phyloP scores from a whole-genome alignment of 2,329 filamentous ascomycete species.

The Aspergillus hortae region DNA sequence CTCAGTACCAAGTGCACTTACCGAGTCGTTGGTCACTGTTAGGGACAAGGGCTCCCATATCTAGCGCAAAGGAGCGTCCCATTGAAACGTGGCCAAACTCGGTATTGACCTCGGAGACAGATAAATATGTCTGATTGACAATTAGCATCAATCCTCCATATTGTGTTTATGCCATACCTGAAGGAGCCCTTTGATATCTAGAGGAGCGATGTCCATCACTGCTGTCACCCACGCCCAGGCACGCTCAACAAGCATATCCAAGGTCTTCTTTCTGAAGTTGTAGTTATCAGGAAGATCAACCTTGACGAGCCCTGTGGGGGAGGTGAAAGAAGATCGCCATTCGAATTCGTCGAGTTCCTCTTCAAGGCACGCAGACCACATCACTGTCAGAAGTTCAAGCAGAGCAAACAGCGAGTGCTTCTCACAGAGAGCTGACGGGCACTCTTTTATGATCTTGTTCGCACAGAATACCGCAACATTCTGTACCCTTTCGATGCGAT shows the following conservation, averaged over 20 bases:
- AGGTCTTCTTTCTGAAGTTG: constrained; percentile 70
- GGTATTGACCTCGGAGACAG: constrained; percentile 88
- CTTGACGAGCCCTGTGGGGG: constrained; percentile 70
- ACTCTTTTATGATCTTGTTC: constrained; percentile 76
- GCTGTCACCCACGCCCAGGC: constrained; percentile 77
- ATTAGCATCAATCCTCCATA: background rate
- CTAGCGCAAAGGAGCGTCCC: constrained; percentile 87
- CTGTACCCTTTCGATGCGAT: constrained; percentile 88
- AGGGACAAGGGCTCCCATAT: constrained; percentile 86
- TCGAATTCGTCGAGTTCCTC: constrained; percentile 92
- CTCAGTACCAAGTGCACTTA: constrained; percentile 3
- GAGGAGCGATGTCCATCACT: constrained; percentile 78
- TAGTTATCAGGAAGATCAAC: constrained; percentile 95
- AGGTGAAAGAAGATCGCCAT: constrained; percentile 77
- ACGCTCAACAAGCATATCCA: constrained; percentile 71
- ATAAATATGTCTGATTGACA: constrained; percentile 72
- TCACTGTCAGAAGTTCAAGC: constrained; percentile 83
- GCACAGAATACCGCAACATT: constrained; percentile 79
- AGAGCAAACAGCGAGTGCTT: constrained; percentile 87
- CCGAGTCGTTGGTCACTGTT: constrained; percentile 79
- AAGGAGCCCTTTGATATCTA: constrained; percentile 91
- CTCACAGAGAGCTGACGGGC: constrained; percentile 88
- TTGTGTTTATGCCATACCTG: constrained; percentile 41
- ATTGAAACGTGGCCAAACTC: constrained; percentile 88
- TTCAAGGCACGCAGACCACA: constrained; percentile 94